Base-by-base conservation (phyloP, 352 stramenopile species). In the Pseudoperonospora humuli region DNA sequence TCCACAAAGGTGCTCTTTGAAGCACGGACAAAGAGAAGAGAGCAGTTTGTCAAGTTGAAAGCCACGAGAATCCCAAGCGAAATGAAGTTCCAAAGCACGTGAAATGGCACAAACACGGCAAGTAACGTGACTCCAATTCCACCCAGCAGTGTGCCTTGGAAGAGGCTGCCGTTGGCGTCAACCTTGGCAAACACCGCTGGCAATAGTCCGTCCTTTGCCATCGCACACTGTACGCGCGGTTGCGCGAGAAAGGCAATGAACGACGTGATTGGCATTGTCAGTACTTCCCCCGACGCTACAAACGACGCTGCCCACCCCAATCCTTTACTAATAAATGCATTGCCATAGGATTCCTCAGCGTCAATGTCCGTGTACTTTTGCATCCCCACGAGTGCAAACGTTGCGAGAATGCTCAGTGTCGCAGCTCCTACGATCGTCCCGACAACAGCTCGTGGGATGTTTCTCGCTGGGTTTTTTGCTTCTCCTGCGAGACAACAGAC, bases 211-310 rank as follows among this genome's bases (percentile, higher is more conserved):
- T 98, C 95, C 21, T 85, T 82, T 1, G 90, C 84, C 81, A 97
- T 93, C 1, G 92, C 89, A 54, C 89, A 97, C 50, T 82, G 67
- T 32, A 92, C 74, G 5, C 88, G 71, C 3, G 92, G 93, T 54
- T 98, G 94, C 3, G 94, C 90, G 20, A 98, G 61, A 28, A 98
- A 95, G 9, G 85, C 92, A 24, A 98, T 95, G 26, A 98, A 83
- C 5, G 96, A 84, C n/a, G 96, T 95, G 27, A 98, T 84, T 0
- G 94, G 94, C 63, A 98, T 93, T 11, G 90, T 97, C 20, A 97
- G 51, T 3, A 98, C 72, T 57, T 98, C 94, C 17, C 94, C 94
- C 2, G 77, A 78, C 2, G 84, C 79, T 3, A 95, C 82, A 34
- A 97, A 62, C 2, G 93, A 78, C 19, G 80, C 78, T 0, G 81